Evolutionary conservation across 75 land plant species (phyloP), one percentile per base, ranked within the genome.

Genomic region (Selaginella moellendorffii): DNA sequence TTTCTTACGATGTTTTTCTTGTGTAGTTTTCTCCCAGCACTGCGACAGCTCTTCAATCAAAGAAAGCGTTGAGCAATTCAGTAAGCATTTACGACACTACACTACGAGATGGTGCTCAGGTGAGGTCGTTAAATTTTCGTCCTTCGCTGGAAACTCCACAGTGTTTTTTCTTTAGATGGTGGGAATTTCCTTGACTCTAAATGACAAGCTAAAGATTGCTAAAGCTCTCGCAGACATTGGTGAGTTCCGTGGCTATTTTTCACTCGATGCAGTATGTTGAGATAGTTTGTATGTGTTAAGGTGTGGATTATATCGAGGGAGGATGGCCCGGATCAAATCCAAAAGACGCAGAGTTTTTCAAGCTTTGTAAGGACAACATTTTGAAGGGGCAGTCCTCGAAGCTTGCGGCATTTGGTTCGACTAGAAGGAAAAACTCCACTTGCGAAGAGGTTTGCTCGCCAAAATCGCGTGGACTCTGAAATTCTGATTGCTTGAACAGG

Each of bases 301-400:
- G 69, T 54, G 69, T 67, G 42, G 69, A 54, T 18, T 67, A 67
- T 56, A 67, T 67, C 27, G 69, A 67, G 61, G 69, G 69, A 23
- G 69, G 69, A 54, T 67, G 69, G 69, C 69, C 69, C 46, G 69
- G 69, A 14, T 67, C 69, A 29, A 67, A 67, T 26, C 69, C 63
- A 28, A 67, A 67, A 54, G 69, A 67, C 54, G 69, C 62, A 14
- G 61, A 67, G 36, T 67, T 54, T 24, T 67, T 67, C 19, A 54
- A 20, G 1, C 1, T 54, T 24, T 67, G 69, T 23, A 67, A 67
- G 24, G 27, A n/a, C 1, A 25, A 30, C 0, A 28, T 67, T 54
- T 17, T 54, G 20, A 54, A 26, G 1, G 27, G 28, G 21, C 24
- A 67, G 30, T 24, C 31, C n/a, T 54, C 69, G 1, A 67, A 56